A percentile compares a stretch with the other conserved stretches of the same genome.
These are phyloP conservation scores for Termitomyces sp. DNA, from an alignment of 768 basidiomycete species.

Conservation along the genomic window DNA sequence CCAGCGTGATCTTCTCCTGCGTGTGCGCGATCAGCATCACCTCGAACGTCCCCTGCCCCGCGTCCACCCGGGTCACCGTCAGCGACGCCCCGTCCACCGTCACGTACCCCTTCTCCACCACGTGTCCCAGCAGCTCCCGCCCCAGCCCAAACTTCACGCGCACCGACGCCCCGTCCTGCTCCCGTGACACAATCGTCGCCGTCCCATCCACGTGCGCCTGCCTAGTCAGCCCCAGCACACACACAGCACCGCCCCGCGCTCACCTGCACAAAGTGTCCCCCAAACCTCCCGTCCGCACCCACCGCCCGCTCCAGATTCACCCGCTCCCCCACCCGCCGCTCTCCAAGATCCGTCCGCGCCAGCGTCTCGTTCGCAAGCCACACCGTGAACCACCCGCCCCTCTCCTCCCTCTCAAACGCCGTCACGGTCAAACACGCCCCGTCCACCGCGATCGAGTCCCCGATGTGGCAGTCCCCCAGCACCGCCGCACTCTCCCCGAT, in stretches of 20 bases:
- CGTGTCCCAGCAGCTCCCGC: constrained; percentile 66
- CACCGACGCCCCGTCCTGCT: constrained; percentile 82
- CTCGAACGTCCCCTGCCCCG: constrained; percentile 57
- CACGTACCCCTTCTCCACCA: constrained; percentile 93
- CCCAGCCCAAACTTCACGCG: constrained; percentile 77
- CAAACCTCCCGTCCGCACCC: constrained; percentile 86
- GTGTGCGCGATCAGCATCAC: constrained; percentile 97
- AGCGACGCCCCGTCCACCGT: constrained; percentile 93
- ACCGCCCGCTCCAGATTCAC: constrained; percentile 95
- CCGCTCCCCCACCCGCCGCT: constrained; percentile 68
- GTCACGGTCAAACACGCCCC: constrained; percentile 90
- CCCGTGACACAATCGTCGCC: constrained; percentile 61
- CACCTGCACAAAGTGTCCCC: constrained; percentile 97
- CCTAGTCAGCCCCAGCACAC: not conserved
- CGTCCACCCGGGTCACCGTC: constrained; percentile 79
- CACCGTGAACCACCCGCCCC: constrained; percentile 84
- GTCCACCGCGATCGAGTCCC: constrained; percentile 91
- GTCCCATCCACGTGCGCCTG: constrained; percentile 95
- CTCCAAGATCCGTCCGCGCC: constrained; percentile 83
- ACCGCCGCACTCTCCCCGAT: constrained; percentile 68
- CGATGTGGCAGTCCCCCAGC: constrained; percentile 83
- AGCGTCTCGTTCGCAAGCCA: constrained; percentile 97
- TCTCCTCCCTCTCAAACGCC: constrained; percentile 56
- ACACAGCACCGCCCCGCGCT: constrained; percentile 6
- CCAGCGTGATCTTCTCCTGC: constrained; percentile 80